Conservation (phyloP, 2,329 filamentous ascomycete species). For the Pyrenochaeta sp. region DNA sequence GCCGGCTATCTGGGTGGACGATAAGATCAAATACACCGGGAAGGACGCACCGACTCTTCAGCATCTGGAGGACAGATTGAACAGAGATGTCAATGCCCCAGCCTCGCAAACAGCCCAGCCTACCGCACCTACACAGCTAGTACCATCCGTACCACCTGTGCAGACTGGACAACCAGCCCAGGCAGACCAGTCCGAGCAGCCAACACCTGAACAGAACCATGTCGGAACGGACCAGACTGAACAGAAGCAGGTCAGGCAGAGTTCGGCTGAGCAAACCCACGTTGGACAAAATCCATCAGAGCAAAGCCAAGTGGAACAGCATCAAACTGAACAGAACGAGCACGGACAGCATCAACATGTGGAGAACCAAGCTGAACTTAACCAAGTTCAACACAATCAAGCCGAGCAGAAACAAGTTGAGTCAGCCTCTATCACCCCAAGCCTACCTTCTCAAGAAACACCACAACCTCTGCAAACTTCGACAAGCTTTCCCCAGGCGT, state of each 20-base stretch:
- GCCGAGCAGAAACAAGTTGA: too few relatives aligned
- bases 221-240: background rate
- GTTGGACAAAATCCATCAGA: background rate
- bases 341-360: too few relatives aligned
- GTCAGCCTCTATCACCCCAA: too few relatives aligned
- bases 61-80: slow-evolving; percentile 47
- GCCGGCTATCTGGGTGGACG: slow-evolving; percentile 80
- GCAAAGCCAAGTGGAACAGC: slow-evolving; percentile 7
- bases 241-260: slow-evolving; percentile 7
- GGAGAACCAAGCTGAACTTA: too few relatives aligned
- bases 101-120: slow-evolving; percentile 11
- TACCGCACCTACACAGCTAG: too few relatives aligned
- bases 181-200: slow-evolving; percentile 5
- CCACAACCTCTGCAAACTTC: slow-evolving; percentile 17
- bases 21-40: slow-evolving; percentile 75
- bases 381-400: too few relatives aligned
- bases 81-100: slow-evolving; percentile 31
- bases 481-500: slow-evolving; percentile 17
- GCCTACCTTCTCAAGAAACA: slow-evolving; percentile 2
- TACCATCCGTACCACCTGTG: too few relatives aligned
- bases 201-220: slow-evolving; percentile 6
- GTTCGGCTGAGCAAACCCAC: slow-evolving; percentile 3
- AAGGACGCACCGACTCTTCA: slow-evolving; percentile 47
- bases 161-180: too few relatives aligned
- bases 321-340: too few relatives aligned